Conservation (phyloP, 1,284 basidiomycete species). For the Rhodotorula glutinis region DNA sequence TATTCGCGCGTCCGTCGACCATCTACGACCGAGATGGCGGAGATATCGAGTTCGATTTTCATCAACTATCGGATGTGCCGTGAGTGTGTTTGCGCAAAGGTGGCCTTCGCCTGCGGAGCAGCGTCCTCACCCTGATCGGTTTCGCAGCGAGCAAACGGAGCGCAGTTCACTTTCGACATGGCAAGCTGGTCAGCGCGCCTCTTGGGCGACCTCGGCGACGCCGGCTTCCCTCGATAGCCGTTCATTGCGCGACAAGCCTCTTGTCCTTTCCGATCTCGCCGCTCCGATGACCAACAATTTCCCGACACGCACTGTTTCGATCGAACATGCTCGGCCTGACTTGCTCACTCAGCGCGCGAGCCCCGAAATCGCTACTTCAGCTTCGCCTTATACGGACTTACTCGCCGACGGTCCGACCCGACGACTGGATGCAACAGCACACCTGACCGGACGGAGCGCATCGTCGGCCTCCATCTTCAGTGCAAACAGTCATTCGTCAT, state of each 20-base stretch:
- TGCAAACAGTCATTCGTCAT: too few species aligned
- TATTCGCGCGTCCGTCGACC: not conserved
- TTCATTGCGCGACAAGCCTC: too few species aligned
- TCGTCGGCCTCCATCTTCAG: slow-evolving; percentile 19
- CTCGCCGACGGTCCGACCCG: not conserved
- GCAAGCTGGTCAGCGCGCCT: slow-evolving; percentile 1
- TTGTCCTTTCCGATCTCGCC: too few species aligned
- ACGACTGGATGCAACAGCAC: slow-evolving; percentile 16
- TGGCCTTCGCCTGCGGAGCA: not conserved
- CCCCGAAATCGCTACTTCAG: too few species aligned
- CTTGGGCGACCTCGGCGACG: not conserved
- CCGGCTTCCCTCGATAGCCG: too few species aligned
- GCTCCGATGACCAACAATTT: too few species aligned
- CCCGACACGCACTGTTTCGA: too few species aligned
- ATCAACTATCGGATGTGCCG: slow-evolving; percentile 23
- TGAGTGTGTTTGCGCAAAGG: not conserved
- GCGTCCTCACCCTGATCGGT: not conserved
- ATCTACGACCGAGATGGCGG: slow-evolving; percentile 16
- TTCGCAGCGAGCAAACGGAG: slow-evolving; percentile 16
- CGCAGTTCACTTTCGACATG: slow-evolving; percentile 19
- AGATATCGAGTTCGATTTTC: slow-evolving; percentile 23
- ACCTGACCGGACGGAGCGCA: slow-evolving; percentile 9
- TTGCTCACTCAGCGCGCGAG: too few species aligned
- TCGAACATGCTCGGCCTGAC: too few species aligned
- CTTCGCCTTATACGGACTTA: too few species aligned